Percentiles rank a stretch among this genome's conserved stretches.
Conservation (phyloP, 2,329 filamentous ascomycete genomes). For the Arachnomyces sp. region DNA sequence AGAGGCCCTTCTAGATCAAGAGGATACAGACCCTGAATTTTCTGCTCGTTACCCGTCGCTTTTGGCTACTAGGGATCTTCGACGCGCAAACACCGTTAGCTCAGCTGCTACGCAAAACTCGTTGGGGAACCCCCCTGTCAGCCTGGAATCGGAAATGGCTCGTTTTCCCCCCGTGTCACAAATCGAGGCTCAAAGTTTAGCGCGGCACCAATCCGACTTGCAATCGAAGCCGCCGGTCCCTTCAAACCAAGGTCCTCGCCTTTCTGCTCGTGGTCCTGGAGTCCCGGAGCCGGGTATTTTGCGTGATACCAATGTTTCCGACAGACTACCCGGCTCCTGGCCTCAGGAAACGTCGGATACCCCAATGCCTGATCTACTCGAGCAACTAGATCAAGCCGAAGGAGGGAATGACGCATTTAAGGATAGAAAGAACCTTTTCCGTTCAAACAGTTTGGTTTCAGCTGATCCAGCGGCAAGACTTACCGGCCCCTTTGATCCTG, state of each 20-base stretch:
- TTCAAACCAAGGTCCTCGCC: no score
- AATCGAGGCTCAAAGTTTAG: conserved; percentile 2
- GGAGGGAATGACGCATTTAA: background rate
- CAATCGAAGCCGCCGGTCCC: no score
- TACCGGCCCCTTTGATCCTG: conserved; percentile 19
- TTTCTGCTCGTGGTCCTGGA: no score
- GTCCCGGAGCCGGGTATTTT: no score
- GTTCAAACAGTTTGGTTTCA: conserved; percentile 19
- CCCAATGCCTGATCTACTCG: background rate
- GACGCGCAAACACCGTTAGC: conserved; percentile 1
- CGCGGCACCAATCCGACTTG: background rate
- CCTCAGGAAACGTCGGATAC: conserved; percentile 1
- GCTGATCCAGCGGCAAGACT: conserved; percentile 18
- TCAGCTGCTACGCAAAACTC: conserved; percentile 10
- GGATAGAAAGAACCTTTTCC: conserved; percentile 13
- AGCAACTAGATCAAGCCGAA: no score
- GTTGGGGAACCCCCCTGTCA: background rate
- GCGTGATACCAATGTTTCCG: no score
- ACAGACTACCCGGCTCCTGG: conserved; percentile 3
- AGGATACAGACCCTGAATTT: conserved; percentile 24
- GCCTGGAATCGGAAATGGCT: conserved; percentile 6
- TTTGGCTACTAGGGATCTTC: conserved; percentile 11
- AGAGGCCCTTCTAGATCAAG: conserved; percentile 22
- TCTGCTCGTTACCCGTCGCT: conserved; percentile 29
- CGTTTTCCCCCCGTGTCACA: conserved; percentile 13